Conservation (phyloP, 139 green algal genomes). For the Volvox africanus region DNA sequence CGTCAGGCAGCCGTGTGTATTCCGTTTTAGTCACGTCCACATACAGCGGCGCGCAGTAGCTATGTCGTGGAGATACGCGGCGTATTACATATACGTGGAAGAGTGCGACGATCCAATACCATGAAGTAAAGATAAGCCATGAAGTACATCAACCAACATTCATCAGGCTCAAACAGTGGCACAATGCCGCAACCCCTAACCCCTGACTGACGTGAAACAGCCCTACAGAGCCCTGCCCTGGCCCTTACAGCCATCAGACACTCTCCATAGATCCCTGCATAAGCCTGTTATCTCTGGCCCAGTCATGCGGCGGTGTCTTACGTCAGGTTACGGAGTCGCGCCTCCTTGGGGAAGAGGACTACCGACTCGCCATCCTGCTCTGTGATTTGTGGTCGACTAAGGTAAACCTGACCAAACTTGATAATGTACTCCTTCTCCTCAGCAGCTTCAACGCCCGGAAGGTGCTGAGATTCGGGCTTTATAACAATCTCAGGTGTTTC, state of each 20-base stretch:
- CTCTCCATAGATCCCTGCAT: too few relatives aligned
- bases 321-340: constrained; percentile 96
- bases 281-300: not conserved
- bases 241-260: too few relatives aligned
- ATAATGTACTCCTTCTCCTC: constrained; percentile 75
- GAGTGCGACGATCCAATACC: too few relatives aligned
- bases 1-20: constrained; percentile 66
- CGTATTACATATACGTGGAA: not conserved
- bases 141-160: too few relatives aligned
- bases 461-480: constrained; percentile 87
- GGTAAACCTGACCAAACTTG: constrained; percentile 96
- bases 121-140: too few relatives aligned
- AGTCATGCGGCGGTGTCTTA: constrained; percentile 45
- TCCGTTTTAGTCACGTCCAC: constrained; percentile 90
- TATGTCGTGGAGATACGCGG: constrained; percentile 29
- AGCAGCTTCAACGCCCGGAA: constrained; percentile 62
- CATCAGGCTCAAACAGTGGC: too few relatives aligned
- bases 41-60: constrained; percentile 96
- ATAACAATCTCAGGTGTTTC: constrained; percentile 79
- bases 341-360: constrained; percentile 96
- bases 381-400: constrained; percentile 92
- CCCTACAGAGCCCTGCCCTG: too few relatives aligned
- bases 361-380: constrained; percentile 93
- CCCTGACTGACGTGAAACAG: too few relatives aligned
- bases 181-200: too few relatives aligned